Evolutionary conservation across 2,329 filamentous ascomycete species (phyloP).

Genomic region (Nigrograna mackinnonii): DNA sequence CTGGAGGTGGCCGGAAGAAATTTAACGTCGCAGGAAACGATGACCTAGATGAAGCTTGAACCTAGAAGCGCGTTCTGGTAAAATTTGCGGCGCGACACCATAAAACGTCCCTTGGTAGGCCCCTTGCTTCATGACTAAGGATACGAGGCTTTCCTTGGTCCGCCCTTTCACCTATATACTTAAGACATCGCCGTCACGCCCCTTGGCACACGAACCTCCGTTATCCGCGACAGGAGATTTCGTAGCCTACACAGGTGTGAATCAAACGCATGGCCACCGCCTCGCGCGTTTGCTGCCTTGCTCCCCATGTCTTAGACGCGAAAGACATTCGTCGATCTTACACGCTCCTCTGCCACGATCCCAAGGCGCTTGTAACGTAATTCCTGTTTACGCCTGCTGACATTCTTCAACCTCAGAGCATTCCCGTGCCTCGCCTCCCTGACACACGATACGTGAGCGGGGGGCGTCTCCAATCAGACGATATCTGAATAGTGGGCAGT

Average conservation of each 20-base stretch:
- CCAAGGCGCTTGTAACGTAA: conserved; percentile 23
- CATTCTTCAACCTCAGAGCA: conserved; percentile 39
- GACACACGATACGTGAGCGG: conserved; percentile 27
- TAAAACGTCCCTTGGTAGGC: conserved; percentile 25
- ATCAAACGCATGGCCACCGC: conserved; percentile 39
- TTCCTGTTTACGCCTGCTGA: conserved; percentile 39
- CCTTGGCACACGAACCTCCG: conserved; percentile 36
- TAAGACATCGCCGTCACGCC: conserved; percentile 32
- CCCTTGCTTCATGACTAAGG: conserved; percentile 40
- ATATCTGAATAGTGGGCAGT: conserved; percentile 32
- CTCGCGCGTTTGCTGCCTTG: conserved; percentile 33
- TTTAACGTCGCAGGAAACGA: conserved; percentile 78
- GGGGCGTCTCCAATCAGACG: conserved; percentile 35
- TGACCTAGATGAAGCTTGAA: conserved; percentile 51
- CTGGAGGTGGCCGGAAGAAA: conserved; percentile 80
- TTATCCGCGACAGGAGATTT: conserved; percentile 30
- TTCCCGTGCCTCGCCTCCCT: conserved; percentile 38
- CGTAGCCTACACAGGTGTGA: conserved; percentile 26
- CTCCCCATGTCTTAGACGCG: conserved; percentile 27
- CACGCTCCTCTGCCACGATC: conserved; percentile 20
- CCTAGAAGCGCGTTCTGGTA: conserved; percentile 30
- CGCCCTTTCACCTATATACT: conserved; percentile 33
- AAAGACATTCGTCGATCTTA: conserved; percentile 36
- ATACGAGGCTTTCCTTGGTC: conserved; percentile 21
- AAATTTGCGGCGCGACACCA: conserved; percentile 33